Base-by-base conservation (phyloP, 2,329 filamentous ascomycete species). In the Arthroderma uncinatum region DNA sequence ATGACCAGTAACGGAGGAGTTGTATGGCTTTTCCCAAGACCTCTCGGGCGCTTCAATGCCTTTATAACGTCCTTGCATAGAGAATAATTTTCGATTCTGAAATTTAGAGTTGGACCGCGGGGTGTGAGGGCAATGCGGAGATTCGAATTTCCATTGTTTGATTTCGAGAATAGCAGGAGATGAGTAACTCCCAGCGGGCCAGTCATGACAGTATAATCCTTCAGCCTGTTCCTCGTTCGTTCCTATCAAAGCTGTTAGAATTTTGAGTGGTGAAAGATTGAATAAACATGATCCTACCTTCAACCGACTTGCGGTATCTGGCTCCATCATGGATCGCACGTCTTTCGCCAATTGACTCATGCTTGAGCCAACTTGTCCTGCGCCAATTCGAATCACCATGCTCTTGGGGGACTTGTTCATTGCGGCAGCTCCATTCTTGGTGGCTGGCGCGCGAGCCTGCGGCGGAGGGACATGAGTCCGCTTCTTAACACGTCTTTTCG, bases 361-460 rank as follows among this genome's bases (percentile, higher is more conserved):
- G 70, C 87, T 95, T 59, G 89, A 83, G 58, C 93, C 93, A 55
- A 98, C 89, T 69, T 96, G 89, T 66, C 90, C 87, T 65, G 91
- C 92, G 65, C 93, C 93, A 66, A 96, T 91, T 64, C 93, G 88
- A 72, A 98, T 95, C 58, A 98, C 92, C 92, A 98, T 96, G 70
- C 87, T 94, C 79, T 96, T 96, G 34, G 93, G 93, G 54, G 84
- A 80, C 62, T 84, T 82, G 55, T 80, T 78, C 59, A 76, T 78
- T 23, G 54, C 23, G 1, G 54, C 54, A 71, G 84, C 82, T 58
- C 82, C 79, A 44, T 78, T 76, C 62, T 80, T 79, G 54, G 68
- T 68, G 57, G 66, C 77, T 62, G 62, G 74, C 64, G 65, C 77
- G 66, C 65, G 79, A 65, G 81, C 81, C 55, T 81, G 80, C 64